Evolutionary conservation across 129 eudicot species (phyloP).

Genomic region (Gnaphalium uliginosum): DNA sequence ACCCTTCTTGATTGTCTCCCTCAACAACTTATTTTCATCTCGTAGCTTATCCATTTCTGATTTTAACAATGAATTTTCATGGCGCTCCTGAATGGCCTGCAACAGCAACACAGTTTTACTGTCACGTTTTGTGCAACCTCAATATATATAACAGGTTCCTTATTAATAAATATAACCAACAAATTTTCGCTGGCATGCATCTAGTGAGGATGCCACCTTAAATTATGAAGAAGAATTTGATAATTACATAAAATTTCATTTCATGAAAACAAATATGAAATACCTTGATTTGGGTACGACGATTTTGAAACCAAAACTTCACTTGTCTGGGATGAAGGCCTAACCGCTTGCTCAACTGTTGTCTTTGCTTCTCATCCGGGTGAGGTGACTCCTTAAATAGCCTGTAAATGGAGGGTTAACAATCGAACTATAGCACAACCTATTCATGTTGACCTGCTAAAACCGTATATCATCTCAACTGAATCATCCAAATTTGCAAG

Average conservation of each 20-base stretch:
- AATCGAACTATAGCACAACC: conserved; percentile 21
- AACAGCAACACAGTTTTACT: conserved; percentile 21
- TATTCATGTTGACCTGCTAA: conserved; percentile 23
- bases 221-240: conserved; percentile 1
- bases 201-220: background rate
- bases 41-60: conserved; percentile 81
- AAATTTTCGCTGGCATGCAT: conserved; percentile 20
- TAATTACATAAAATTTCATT: background rate
- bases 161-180: background rate
- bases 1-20: conserved; percentile 59
- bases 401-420: conserved; percentile 43
- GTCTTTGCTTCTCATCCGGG: conserved; percentile 99
- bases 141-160: too few relatives aligned
- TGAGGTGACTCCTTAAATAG: conserved; percentile 98
- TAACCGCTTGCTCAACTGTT: conserved; percentile 78
- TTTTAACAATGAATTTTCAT: conserved; percentile 87
- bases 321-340: conserved; percentile 99
- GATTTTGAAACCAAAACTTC: conserved; percentile 99
- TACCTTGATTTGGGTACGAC: conserved; percentile 99
- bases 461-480: background rate
- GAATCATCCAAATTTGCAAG: background rate
- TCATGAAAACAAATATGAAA: background rate
- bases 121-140: too few relatives aligned
- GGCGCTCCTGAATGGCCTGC: conserved; percentile 98
- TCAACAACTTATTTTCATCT: conserved; percentile 70